These are phyloP conservation scores for Talaromyces piceae DNA, from an alignment of 2,329 filamentous ascomycete genomes.

Conservation along the genomic window DNA sequence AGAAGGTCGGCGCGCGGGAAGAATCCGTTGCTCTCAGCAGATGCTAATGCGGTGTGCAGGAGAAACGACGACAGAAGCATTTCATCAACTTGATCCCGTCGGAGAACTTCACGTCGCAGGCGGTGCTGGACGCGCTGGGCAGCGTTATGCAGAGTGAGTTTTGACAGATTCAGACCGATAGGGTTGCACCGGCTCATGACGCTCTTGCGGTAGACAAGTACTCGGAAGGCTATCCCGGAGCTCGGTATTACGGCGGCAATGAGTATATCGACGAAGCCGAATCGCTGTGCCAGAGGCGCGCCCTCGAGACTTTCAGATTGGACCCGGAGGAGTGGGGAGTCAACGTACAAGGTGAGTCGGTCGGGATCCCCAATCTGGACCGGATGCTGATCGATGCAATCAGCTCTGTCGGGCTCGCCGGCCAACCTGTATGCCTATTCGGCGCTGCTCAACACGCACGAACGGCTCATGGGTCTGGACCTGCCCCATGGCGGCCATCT, in stretches of 20 bases:
- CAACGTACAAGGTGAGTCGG: slow-evolving; percentile 72
- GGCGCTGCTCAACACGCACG: slow-evolving; percentile 89
- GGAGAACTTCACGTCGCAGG: slow-evolving; percentile 91
- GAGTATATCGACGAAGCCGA: slow-evolving; percentile 92
- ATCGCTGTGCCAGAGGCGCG: slow-evolving; percentile 80
- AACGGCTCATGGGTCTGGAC: slow-evolving; percentile 93
- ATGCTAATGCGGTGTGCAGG: slow-evolving; percentile 46
- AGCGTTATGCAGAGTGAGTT: slow-evolving; percentile 87
- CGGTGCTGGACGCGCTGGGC: slow-evolving; percentile 81
- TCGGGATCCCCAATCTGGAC: slow-evolving; percentile 1
- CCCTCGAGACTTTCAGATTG: slow-evolving; percentile 77
- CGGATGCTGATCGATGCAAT: slow-evolving; percentile 4
- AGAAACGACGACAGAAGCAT: slow-evolving; percentile 93
- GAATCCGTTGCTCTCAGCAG: background rate
- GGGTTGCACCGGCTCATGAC: slow-evolving; percentile 22
- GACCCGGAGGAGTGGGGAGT: slow-evolving; percentile 88
- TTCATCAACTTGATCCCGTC: slow-evolving; percentile 97
- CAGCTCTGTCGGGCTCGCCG: slow-evolving; percentile 68
- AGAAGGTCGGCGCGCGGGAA: slow-evolving; percentile 57
- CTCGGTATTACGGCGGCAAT: slow-evolving; percentile 93
- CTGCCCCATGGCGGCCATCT: slow-evolving; percentile 91
- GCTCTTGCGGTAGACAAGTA: slow-evolving; percentile 69
- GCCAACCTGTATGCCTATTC: slow-evolving; percentile 82
- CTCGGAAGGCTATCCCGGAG: slow-evolving; percentile 94
- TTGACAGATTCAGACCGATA: background rate